Base-by-base conservation (phyloP, 2,329 filamentous ascomycete species). In the Blumeriella jaapii region DNA sequence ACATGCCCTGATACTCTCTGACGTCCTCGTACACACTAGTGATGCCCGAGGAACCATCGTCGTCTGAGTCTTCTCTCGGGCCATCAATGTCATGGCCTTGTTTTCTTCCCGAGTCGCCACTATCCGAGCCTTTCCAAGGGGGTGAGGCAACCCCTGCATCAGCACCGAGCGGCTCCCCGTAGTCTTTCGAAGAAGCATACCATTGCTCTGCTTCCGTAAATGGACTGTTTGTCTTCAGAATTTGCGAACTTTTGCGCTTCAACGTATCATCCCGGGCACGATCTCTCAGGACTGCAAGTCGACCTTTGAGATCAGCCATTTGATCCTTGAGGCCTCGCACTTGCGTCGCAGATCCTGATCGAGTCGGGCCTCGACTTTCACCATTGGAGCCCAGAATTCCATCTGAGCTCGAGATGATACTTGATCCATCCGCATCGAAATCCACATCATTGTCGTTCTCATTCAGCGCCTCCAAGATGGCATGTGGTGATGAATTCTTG, bases 241-340 rank as follows among this genome's bases (percentile, higher is more conserved):
- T 77, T 45, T 76, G 69, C 31, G 77, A 55, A 54, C 75, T 81
- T 34, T 69, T 67, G 36, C 78, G 65, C 40, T 69, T 66, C 47
- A 81, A 58, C 36, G 64, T 71, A 44, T 82, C 78, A 47, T 79
- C 74, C 34, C 74, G 66, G 7, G 74, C 71, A 40, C 70, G 68
- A 43, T 76, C 68, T 49, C 74, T 73, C 23, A 83, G 56, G n/a
- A 64, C 70, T 4, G 76, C 78, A 23, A 82, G 75, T 40, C 75
- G 74, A 40, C 73, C 74, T 50, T 77, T 77, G 23, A 82, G 59
- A 40, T 74, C 75, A 34, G 73, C 69, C 70, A 82, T 76, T 55
- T 82, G 76, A 46, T 75, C 69, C 20, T 70, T 69, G 27, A 82
- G 60, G 51, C 75, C 72, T 15, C 67, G 68, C 29, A 71, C 68